Conservation (phyloP, 2,329 filamentous ascomycete species). For the Xylariaceae sp. region DNA sequence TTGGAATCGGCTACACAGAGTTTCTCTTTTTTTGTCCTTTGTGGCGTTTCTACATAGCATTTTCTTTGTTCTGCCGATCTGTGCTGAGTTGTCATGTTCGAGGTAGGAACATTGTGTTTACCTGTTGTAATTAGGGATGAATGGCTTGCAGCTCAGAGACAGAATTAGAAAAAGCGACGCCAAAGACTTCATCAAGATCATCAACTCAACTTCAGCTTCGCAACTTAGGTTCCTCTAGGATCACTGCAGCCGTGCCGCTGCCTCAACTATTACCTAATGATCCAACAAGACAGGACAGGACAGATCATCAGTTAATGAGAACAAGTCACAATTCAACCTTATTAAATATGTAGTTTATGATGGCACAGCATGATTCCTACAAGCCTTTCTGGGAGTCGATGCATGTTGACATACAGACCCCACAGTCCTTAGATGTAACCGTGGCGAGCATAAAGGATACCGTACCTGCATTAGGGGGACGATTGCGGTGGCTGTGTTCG, state of each 20-base stretch:
- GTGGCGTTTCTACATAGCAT: too few relatives aligned
- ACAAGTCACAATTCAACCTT: neutral
- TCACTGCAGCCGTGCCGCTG: constrained; percentile 2
- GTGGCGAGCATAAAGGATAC: neutral
- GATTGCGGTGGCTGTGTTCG: constrained; percentile 40
- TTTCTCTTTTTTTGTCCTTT: too few relatives aligned
- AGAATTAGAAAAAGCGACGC: constrained; percentile 10
- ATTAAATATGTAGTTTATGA: neutral
- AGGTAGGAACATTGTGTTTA: constrained; percentile 1
- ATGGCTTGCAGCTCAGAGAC: neutral
- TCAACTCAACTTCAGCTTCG: neutral
- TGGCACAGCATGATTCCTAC: constrained; percentile 9
- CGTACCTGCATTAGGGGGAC: constrained; percentile 41
- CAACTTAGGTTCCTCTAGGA: neutral
- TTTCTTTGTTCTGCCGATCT: neutral
- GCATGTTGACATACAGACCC: constrained; percentile 12
- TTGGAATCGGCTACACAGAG: too few relatives aligned
- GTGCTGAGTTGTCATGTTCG: neutral
- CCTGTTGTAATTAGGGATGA: neutral
- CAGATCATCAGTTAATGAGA: neutral
- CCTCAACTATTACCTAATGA: neutral
- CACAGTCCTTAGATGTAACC: constrained; percentile 9
- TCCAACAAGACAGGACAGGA: constrained; percentile 5
- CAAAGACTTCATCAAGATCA: neutral
- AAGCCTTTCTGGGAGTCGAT: neutral